Evolutionary conservation across 2,329 filamentous ascomycete genomes (phyloP).

Genomic region (Westerdykella ornata): DNA sequence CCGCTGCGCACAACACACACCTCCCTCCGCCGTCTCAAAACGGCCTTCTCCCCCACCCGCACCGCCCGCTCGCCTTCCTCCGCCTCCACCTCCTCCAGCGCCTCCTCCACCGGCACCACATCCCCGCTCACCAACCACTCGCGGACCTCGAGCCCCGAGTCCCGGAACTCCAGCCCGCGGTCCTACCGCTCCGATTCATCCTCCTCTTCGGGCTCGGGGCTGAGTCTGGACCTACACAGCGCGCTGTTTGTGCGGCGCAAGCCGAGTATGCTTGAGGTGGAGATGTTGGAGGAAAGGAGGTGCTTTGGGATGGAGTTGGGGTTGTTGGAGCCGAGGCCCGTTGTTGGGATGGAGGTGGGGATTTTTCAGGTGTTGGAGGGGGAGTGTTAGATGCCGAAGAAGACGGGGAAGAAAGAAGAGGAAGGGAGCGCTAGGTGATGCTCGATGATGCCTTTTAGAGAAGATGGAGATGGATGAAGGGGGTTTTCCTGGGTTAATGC

Average conservation of each 20-base stretch:
- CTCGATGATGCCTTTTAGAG: too few relatives aligned
- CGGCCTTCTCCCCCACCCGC: conserved; percentile 32
- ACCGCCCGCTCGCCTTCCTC: conserved; percentile 25
- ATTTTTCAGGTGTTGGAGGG: conserved; percentile 37
- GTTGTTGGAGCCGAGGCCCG: conserved; percentile 31
- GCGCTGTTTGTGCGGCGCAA: conserved; percentile 30
- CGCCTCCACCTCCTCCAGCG: conserved; percentile 13
- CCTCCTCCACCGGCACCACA: conserved; percentile 21
- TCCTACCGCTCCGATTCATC: conserved; percentile 19
- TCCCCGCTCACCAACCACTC: conserved; percentile 6
- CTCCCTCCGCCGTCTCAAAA: conserved; percentile 30
- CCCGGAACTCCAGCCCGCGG: conserved; percentile 25
- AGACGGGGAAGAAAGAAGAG: too few relatives aligned
- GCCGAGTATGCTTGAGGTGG: conserved; percentile 29
- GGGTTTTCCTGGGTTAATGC: too few relatives aligned
- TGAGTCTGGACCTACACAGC: conserved; percentile 21
- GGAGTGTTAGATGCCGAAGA: conserved; percentile 21
- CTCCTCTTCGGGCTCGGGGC: conserved; percentile 7
- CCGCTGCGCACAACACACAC: conserved; percentile 25
- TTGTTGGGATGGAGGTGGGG: conserved; percentile 18
- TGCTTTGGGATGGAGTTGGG: conserved; percentile 26
- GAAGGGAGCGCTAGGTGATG: too few relatives aligned
- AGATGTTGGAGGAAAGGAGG: conserved; percentile 32
- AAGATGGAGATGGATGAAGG: too few relatives aligned
- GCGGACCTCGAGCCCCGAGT: conserved; percentile 12